Base-by-base conservation (phyloP, 768 basidiomycete species). In the Lentinula raphanica region DNA sequence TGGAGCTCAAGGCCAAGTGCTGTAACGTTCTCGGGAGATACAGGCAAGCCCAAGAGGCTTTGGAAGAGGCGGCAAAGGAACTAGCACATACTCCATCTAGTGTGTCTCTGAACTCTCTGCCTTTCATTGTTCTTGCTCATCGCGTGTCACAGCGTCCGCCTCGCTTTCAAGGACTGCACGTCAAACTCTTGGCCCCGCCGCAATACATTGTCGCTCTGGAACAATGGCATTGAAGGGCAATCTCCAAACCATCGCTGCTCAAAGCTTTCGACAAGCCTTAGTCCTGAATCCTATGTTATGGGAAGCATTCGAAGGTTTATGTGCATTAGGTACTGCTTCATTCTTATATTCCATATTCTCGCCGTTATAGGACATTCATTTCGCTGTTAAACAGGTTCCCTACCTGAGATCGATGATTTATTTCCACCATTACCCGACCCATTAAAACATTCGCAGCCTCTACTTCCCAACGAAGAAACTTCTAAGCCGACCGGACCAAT, bases 251-350 rank as follows among this genome's bases (percentile, higher is more conserved):
- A 81, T 83, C 63, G 94, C 94, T n/a, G 75, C 79, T 25, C 66
- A 72, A 55, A 87, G 85, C 66, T 95, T 88, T 69, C 78, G 79
- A 46, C 81, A 85, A 59, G 89, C 92, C 27, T 76, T 97, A 60
- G 69, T 76, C 13, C 68, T 85, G 48, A 87, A 92, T 67, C 90
- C 92, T 31, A 81, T 91, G 68, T 72, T 94, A 55, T 96, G 93
- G 93, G 94, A 97, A 69, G 94, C 94, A 4, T 90, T 94, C 65
- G 91, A 94, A 66, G 93, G 91, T 0, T 70, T 97, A 32, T 96
- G 94, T 68, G 72, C 79, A 29, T 72, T 92, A 45, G 94, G 94
- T 89, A 65, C 53, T 40, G 15, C 19, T 13, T 19, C 15, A 6
- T 46, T 23, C n/a, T n/a, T n/a, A n/a, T n/a, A n/a, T n/a, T n/a